Evolutionary conservation across 495 filamentous ascomycete genomes (phyloP).

Genomic region (Sabuloglossum arenarium): DNA sequence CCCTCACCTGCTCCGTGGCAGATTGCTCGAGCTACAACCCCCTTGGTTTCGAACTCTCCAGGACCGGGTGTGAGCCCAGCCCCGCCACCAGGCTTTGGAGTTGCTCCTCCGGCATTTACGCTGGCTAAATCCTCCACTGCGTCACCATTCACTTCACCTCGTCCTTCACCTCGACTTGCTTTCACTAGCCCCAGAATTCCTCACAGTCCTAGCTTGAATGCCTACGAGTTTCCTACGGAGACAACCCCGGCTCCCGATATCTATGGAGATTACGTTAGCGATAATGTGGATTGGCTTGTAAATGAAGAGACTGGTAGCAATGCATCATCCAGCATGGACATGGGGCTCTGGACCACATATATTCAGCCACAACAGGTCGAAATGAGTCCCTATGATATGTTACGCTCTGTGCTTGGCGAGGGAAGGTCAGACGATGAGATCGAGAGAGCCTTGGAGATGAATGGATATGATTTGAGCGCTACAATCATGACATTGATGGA

Average conservation of each 20-base stretch:
- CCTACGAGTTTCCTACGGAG: constrained; percentile 69
- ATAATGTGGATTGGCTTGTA: constrained; percentile 91
- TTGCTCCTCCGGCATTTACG: constrained; percentile 42
- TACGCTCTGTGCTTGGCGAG: constrained; percentile 83
- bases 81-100: constrained; percentile 52
- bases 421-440: constrained; percentile 85
- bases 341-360: constrained; percentile 52
- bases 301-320: constrained; percentile 60
- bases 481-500: constrained; percentile 78
- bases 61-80: constrained; percentile 59
- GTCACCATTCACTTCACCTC: constrained; percentile 86
- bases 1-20: constrained; percentile 91
- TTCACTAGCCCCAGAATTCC: constrained; percentile 83
- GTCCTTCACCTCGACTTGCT: constrained; percentile 79
- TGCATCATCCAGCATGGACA: constrained; percentile 55
- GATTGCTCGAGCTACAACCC: constrained; percentile 53
- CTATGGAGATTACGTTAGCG: constrained; percentile 79
- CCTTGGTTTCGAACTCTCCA: constrained; percentile 49
- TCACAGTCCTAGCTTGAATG: constrained; percentile 80
- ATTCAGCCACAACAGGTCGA: constrained; percentile 56
- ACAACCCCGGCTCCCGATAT: constrained; percentile 58
- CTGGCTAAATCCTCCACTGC: constrained; percentile 52
- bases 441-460: constrained; percentile 65
- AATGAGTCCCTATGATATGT: constrained; percentile 97
- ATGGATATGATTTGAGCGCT: constrained; percentile 80